Conservation (phyloP, 2,329 filamentous ascomycete species). For the Corinectria fuckeliana region DNA sequence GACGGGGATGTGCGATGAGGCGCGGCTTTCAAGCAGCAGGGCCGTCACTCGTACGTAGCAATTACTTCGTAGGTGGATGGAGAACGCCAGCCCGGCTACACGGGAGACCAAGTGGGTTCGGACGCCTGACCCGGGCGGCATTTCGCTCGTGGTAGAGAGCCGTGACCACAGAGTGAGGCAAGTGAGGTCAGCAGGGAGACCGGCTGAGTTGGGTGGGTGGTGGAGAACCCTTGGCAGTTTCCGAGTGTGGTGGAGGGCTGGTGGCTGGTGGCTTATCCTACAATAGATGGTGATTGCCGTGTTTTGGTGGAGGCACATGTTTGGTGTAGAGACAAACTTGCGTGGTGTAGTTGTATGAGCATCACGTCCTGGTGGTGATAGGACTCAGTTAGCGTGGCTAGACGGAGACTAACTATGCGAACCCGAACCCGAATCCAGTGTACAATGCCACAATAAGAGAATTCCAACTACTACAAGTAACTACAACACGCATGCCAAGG, state of each 20-base stretch:
- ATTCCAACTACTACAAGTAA: no score
- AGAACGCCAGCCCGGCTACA: not conserved
- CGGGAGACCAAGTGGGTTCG: slow-evolving; percentile 15
- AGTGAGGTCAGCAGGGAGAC: slow-evolving; percentile 36
- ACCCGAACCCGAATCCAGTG: not conserved
- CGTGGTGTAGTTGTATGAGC: not conserved
- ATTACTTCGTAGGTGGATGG: slow-evolving; percentile 9
- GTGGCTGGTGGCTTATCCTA: slow-evolving; percentile 2
- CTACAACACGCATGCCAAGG: not conserved
- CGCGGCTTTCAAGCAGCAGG: slow-evolving; percentile 8
- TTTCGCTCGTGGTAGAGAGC: slow-evolving; percentile 15
- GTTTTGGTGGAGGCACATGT: slow-evolving; percentile 3
- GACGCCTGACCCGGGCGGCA: slow-evolving; percentile 24
- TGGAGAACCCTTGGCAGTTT: slow-evolving; percentile 15
- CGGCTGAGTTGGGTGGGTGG: slow-evolving; percentile 16
- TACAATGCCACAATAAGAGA: not conserved
- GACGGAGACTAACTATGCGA: not conserved
- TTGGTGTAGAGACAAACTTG: not conserved
- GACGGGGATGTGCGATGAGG: not conserved
- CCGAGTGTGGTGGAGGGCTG: slow-evolving; percentile 17
- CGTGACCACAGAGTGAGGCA: slow-evolving; percentile 34
- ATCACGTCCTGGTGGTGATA: not conserved
- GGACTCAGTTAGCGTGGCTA: not conserved
- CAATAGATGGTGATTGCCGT: not conserved
- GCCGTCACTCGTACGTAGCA: not conserved